Conservation (phyloP, 202 grass and related monocot genomes). For the Alloteropsis angusta region DNA sequence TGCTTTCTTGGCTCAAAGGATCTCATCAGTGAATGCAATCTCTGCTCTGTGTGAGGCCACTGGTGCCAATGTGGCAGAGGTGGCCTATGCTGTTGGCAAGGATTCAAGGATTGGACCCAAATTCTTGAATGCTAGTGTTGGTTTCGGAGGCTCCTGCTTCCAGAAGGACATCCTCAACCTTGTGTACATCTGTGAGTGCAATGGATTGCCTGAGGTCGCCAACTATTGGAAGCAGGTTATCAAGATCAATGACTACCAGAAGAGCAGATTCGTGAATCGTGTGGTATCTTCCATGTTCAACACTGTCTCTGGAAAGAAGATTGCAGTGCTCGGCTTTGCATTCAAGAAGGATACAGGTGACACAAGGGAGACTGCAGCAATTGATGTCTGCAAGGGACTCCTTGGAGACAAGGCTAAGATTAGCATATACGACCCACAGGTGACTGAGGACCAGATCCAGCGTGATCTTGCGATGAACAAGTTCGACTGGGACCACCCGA, state of each 20-base stretch:
- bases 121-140: conserved; percentile 49
- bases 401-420: conserved; percentile 50
- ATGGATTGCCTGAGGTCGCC: conserved; percentile 48
- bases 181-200: conserved; percentile 56
- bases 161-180: conserved; percentile 58
- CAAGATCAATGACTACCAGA: conserved; percentile 69
- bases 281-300: conserved; percentile 59
- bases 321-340: conserved; percentile 47
- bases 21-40: conserved; percentile 51
- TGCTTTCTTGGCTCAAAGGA: conserved; percentile 63
- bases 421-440: conserved; percentile 57
- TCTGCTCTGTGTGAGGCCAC: conserved; percentile 61
- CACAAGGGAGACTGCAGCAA: conserved; percentile 49
- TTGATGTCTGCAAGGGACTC: conserved; percentile 56
- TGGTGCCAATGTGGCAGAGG: conserved; percentile 49
- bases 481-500: conserved; percentile 75
- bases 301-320: conserved; percentile 47
- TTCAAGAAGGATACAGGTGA: conserved; percentile 62
- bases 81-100: conserved; percentile 41
- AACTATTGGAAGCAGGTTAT: conserved; percentile 67
- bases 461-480: conserved; percentile 63
- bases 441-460: conserved; percentile 50
- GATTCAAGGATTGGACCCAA: conserved; percentile 50
- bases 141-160: conserved; percentile 63
- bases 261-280: conserved; percentile 53